Percentiles rank a stretch among this genome's conserved stretches.
Conservation (phyloP, 2,329 filamentous ascomycete genomes). For the Cadophora luteo-olivacea region DNA sequence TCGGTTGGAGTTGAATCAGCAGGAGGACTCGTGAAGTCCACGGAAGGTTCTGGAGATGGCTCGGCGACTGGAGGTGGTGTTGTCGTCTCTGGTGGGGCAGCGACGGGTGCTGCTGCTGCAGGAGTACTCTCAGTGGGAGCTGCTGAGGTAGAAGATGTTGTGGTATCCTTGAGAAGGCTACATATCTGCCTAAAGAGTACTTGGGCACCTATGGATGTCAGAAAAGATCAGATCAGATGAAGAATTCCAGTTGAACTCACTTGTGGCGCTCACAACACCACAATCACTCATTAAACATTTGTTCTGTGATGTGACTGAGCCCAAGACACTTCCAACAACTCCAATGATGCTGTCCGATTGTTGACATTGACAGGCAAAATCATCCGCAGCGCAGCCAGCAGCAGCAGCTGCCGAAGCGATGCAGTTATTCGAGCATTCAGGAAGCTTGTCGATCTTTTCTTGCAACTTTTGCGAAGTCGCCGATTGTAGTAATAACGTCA, state of each 20-base stretch:
- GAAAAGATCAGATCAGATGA: background rate
- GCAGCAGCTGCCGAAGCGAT: background rate
- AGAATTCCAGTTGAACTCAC: background rate
- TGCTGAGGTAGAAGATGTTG: background rate
- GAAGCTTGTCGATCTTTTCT: slow-evolving; percentile 6
- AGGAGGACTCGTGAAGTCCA: slow-evolving; percentile 2
- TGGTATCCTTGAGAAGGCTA: background rate
- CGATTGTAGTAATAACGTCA: background rate
- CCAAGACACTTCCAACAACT: background rate
- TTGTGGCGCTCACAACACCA: background rate
- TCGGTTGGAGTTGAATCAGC: slow-evolving; percentile 1
- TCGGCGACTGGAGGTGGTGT: background rate
- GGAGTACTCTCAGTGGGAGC: slow-evolving; percentile 1
- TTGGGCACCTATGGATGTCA: slow-evolving; percentile 1
- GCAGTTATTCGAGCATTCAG: slow-evolving; percentile 9
- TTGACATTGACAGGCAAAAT: slow-evolving; percentile 8
- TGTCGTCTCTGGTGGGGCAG: background rate
- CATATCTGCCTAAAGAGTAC: slow-evolving; percentile 8
- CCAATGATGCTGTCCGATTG: background rate
- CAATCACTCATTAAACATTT: slow-evolving; percentile 1
- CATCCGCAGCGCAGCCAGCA: slow-evolving; percentile 8
- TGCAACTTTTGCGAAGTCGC: background rate
- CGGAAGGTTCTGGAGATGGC: background rate
- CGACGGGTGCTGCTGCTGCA: background rate
- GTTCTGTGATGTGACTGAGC: background rate